Conservation (phyloP, 2,329 filamentous ascomycete genomes). For the Aureobasidium zeae region DNA sequence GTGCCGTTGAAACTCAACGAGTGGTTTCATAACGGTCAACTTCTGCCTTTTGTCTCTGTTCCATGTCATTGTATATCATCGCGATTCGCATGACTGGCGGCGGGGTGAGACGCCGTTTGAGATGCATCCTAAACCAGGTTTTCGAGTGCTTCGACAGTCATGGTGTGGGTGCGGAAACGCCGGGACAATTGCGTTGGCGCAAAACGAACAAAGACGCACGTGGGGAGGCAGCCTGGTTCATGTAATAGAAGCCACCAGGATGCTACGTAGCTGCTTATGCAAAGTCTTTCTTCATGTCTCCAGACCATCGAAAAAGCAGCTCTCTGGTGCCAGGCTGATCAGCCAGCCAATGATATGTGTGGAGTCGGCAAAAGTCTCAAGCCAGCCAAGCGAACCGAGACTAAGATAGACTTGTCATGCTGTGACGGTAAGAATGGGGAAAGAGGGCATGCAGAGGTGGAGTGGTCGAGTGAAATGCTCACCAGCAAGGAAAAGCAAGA, state of each 20-base stretch:
- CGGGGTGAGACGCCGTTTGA: too few relatives aligned
- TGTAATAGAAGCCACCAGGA: constrained; percentile 7
- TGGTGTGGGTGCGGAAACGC: background rate
- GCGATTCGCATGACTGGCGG: too few relatives aligned
- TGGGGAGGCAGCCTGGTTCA: constrained; percentile 5
- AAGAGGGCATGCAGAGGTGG: background rate
- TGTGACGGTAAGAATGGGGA: background rate
- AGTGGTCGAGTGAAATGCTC: background rate
- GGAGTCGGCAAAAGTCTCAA: constrained; percentile 8
- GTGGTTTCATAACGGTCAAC: too few relatives aligned
- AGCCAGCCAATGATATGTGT: background rate
- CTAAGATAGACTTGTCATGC: constrained; percentile 3
- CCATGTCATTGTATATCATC: too few relatives aligned
- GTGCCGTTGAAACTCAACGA: constrained; percentile 2
- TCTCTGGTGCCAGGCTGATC: constrained; percentile 10
- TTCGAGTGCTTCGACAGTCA: background rate
- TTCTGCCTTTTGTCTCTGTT: too few relatives aligned
- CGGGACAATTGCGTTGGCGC: constrained; percentile 7
- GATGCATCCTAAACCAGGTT: background rate
- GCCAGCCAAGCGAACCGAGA: constrained; percentile 7
- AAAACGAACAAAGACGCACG: background rate
- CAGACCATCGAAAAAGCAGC: constrained; percentile 11
- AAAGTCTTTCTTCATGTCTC: constrained; percentile 11
- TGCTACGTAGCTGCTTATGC: constrained; percentile 4
- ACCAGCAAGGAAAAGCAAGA: constrained; percentile 1